phyloP scores from a whole-genome alignment of 1,284 basidiomycete species.

The Hypsizygus ulmarius region DNA sequence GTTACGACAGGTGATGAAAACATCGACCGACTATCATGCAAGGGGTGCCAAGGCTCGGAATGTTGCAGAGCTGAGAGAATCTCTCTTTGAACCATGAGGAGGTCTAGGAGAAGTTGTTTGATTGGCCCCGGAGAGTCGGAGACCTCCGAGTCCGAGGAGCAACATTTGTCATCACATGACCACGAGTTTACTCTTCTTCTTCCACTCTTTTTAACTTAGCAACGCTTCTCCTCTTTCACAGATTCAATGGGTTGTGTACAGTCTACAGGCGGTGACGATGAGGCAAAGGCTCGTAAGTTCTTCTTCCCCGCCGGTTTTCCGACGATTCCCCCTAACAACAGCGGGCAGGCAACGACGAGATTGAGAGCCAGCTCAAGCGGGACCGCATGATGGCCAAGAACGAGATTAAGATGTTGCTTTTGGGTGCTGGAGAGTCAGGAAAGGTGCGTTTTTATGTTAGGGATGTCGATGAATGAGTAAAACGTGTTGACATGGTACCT shows the following conservation, averaged over 20 bases:
- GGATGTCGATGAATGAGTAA: neutral
- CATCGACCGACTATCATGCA: no score
- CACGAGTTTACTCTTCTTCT: neutral
- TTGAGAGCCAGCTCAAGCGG: slow-evolving; percentile 92
- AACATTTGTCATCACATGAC: no score
- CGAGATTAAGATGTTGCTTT: slow-evolving; percentile 90
- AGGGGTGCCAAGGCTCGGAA: no score
- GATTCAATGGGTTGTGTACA: slow-evolving; percentile 70
- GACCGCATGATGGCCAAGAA: slow-evolving; percentile 92
- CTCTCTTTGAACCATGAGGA: no score
- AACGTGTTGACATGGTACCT: neutral
- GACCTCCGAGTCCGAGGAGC: no score
- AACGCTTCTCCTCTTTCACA: neutral
- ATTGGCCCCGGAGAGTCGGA: no score
- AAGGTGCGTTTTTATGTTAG: slow-evolving; percentile 51
- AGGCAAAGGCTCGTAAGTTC: slow-evolving; percentile 81
- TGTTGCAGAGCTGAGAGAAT: no score
- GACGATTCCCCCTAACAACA: neutral
- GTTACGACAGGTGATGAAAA: no score
- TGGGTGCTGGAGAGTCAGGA: slow-evolving; percentile 93
- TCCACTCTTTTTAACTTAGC: slow-evolving; percentile 9
- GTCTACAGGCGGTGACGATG: slow-evolving; percentile 67
- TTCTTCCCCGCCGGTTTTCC: slow-evolving; percentile 2
- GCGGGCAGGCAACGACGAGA: slow-evolving; percentile 85
- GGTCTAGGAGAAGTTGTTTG: no score